Percentiles rank a stretch among this genome's conserved stretches.
phyloP scores from a whole-genome alignment of 352 stramenopile genomes.

The Phytophthora brassicae region DNA sequence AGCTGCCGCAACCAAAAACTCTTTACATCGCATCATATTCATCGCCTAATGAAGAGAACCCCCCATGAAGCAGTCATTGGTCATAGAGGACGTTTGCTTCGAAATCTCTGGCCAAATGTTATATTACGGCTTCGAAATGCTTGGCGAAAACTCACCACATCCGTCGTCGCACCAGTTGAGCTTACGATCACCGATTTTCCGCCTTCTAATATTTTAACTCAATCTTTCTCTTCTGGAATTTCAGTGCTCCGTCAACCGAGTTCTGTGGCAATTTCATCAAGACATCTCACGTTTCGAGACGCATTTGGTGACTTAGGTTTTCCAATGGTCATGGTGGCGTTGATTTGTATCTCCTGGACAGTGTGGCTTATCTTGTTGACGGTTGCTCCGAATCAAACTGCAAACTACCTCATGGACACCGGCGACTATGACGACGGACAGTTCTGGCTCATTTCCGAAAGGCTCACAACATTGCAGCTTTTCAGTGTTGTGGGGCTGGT shows the following conservation, averaged over 20 bases:
- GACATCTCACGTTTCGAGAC: conserved; percentile 23
- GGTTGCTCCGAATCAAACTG: conserved; percentile 29
- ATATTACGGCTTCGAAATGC: neutral
- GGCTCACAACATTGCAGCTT: conserved; percentile 7
- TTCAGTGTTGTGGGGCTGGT: conserved; percentile 17
- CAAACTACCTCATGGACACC: conserved; percentile 43
- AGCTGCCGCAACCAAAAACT: neutral
- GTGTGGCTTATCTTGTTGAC: conserved; percentile 34
- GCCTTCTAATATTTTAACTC: neutral
- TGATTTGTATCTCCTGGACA: conserved; percentile 36
- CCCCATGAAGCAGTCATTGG: conserved; percentile 7
- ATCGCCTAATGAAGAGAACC: conserved; percentile 13
- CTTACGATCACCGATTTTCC: neutral
- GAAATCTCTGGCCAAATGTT: neutral
- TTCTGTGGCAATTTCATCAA: conserved; percentile 13
- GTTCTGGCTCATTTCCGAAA: conserved; percentile 42
- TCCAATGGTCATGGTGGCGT: conserved; percentile 24
- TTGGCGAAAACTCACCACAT: neutral
- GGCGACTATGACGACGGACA: conserved; percentile 33
- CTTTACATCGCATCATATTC: neutral
- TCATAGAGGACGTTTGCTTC: neutral
- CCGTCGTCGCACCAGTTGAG: conserved; percentile 6
- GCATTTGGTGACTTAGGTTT: conserved; percentile 23
- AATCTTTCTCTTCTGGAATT: neutral
- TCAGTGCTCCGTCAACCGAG: conserved; percentile 4